Evolutionary conservation across 179 eudicot species (phyloP).

Genomic region (Sideroxylon spinosum): DNA sequence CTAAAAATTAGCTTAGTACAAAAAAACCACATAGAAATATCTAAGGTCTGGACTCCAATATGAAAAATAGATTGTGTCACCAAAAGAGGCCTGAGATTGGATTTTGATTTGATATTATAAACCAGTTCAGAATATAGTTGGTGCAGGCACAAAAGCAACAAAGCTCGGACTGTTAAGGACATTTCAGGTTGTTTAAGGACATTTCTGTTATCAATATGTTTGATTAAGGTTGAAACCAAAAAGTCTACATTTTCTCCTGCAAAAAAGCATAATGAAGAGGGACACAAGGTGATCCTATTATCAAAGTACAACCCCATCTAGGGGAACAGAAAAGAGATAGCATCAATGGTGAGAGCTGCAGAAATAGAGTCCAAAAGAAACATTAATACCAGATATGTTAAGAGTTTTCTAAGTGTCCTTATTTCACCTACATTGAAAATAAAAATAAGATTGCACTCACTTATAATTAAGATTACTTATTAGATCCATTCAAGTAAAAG

Average conservation of each 20-base stretch:
- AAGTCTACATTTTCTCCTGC: conserved; percentile 83
- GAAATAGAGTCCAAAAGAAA: conserved; percentile 1
- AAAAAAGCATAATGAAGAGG: conserved; percentile 15
- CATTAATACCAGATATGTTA: conserved; percentile 27
- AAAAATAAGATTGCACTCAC: too few relatives aligned
- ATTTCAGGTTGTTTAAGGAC: conserved; percentile 76
- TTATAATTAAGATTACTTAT: too few relatives aligned
- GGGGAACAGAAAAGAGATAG: conserved; percentile 7
- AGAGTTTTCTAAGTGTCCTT: too few relatives aligned
- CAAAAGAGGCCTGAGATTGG: not conserved
- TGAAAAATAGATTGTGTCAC: conserved; percentile 6
- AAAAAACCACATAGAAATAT: not conserved
- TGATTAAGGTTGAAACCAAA: conserved; percentile 69
- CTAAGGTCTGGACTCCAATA: not conserved
- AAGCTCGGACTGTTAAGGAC: not conserved
- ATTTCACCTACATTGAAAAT: too few relatives aligned
- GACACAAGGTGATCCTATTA: conserved; percentile 4
- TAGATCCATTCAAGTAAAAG: too few relatives aligned
- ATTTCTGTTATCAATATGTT: conserved; percentile 97
- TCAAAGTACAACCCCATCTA: not conserved
- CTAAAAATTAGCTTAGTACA: not conserved
- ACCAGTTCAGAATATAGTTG: not conserved
- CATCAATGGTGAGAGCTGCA: not conserved
- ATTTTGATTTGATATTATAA: not conserved
- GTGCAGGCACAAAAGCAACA: not conserved